Evolutionary conservation across 2,329 filamentous ascomycete genomes (phyloP).

Genomic region (Cylindrodendrum hubeiense): DNA sequence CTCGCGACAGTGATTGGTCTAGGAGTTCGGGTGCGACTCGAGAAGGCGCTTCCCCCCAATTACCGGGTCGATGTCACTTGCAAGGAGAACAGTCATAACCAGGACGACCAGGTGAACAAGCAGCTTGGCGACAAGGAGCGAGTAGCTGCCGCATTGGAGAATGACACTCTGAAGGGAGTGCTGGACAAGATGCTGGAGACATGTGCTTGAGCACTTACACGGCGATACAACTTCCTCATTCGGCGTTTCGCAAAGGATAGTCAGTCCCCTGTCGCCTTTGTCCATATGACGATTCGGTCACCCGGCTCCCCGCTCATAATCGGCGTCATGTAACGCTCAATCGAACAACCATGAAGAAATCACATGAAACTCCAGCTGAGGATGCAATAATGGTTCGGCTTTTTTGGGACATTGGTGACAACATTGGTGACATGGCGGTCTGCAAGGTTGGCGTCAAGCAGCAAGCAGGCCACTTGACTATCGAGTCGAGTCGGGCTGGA

Average conservation of each 20-base stretch:
- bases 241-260: constrained; percentile 1
- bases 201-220: constrained; percentile 67
- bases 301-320: constrained; percentile 13
- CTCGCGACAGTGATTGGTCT: constrained; percentile 96
- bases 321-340: constrained; percentile 14
- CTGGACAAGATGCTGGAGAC: constrained; percentile 94
- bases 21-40: constrained; percentile 89
- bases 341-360: constrained; percentile 16
- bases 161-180: constrained; percentile 88
- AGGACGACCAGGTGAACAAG: constrained; percentile 96
- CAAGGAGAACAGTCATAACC: constrained; percentile 95
- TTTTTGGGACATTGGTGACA: too few relatives aligned
- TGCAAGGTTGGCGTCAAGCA: neutral
- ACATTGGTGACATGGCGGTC: neutral
- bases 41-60: constrained; percentile 90
- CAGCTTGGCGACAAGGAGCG: constrained; percentile 97
- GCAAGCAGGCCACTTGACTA: neutral
- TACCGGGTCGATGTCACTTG: constrained; percentile 94
- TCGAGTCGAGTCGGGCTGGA: constrained; percentile 19
- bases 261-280: neutral
- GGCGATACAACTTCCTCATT: neutral
- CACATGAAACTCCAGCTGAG: constrained; percentile 11
- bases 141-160: constrained; percentile 94
- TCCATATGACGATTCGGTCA: constrained; percentile 10
- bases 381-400: neutral